Evolutionary conservation across 768 basidiomycete species (phyloP).

Genomic region (Trametes villosa): DNA sequence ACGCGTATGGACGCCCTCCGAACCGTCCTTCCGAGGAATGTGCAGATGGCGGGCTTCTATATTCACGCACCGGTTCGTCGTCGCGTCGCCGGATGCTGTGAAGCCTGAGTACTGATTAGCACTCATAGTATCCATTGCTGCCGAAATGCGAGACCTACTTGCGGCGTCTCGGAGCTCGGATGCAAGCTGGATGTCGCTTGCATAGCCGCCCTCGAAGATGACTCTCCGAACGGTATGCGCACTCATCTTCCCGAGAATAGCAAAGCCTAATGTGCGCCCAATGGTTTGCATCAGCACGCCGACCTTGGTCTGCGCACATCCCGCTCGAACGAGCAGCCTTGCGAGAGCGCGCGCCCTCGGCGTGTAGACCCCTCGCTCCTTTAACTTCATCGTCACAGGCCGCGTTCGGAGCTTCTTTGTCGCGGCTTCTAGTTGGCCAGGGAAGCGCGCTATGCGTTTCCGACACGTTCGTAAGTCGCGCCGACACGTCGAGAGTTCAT

Average conservation of each 20-base stretch:
- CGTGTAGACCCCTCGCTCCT: too few species aligned
- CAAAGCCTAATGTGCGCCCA: background rate
- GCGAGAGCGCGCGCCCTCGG: too few species aligned
- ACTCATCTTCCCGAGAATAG: conserved; percentile 15
- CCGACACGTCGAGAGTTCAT: too few species aligned
- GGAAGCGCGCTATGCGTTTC: too few species aligned
- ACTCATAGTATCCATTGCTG: background rate
- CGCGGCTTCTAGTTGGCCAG: too few species aligned
- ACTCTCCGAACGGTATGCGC: conserved; percentile 22
- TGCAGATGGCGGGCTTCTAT: background rate
- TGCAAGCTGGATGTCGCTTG: conserved; percentile 29
- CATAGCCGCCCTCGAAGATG: conserved; percentile 27
- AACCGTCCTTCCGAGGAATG: background rate
- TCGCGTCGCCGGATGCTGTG: background rate
- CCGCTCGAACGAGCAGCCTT: background rate
- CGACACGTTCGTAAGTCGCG: too few species aligned
- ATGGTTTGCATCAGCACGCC: background rate
- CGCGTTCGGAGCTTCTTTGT: too few species aligned
- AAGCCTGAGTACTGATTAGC: background rate
- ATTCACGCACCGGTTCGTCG: background rate
- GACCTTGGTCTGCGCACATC: background rate
- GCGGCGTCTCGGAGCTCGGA: conserved; percentile 11
- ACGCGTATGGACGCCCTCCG: background rate
- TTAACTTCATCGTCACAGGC: too few species aligned
- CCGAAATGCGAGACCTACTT: conserved; percentile 7